phyloP scores from a whole-genome alignment of 768 basidiomycete genomes.

The Baorangia bicolor region DNA sequence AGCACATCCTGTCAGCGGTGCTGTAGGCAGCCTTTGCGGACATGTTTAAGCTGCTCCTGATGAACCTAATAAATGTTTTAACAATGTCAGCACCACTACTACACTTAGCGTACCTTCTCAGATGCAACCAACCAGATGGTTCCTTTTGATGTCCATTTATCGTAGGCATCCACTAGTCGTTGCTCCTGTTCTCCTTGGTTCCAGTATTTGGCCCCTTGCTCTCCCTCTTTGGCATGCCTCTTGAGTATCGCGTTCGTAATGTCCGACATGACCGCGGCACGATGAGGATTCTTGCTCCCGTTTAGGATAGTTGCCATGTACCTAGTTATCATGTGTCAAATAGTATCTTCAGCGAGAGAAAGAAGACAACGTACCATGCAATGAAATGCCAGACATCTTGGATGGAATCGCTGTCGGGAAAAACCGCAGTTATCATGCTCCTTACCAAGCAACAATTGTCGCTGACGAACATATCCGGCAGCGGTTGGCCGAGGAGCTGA shows the following conservation, averaged over 20 bases:
- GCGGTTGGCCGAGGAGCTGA: not conserved
- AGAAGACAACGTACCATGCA: no score
- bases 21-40: no score
- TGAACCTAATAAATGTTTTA: no score
- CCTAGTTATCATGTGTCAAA: no score
- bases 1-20: no score
- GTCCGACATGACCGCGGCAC: not conserved
- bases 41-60: no score
- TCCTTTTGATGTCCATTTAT: not conserved
- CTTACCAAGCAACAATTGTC: not conserved
- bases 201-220: not conserved
- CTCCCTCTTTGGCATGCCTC: not conserved
- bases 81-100: no score
- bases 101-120: not conserved
- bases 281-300: not conserved
- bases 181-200: not conserved
- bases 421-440: not conserved
- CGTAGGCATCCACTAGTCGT: not conserved
- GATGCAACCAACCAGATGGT: not conserved
- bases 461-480: not conserved
- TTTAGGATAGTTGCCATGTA: not conserved
- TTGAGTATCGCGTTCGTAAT: not conserved
- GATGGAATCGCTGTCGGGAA: not conserved
- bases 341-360: no score
- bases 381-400: not conserved